These are phyloP conservation scores for Ascochyta pisi DNA, from an alignment of 2,329 filamentous ascomycete species.

Conservation along the genomic window DNA sequence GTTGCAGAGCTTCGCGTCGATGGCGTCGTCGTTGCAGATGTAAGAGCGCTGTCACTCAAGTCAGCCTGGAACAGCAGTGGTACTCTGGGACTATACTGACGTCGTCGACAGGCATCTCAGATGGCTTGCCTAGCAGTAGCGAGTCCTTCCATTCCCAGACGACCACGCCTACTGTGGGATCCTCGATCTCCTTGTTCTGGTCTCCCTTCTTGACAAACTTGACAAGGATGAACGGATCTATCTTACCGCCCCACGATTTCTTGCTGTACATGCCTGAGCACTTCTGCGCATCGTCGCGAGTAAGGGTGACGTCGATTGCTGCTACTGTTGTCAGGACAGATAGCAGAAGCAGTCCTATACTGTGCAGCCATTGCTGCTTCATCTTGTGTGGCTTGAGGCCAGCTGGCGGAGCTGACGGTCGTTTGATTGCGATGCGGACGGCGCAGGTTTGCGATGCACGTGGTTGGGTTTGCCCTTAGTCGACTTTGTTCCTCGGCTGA, in stretches of 20 bases:
- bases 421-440: background rate
- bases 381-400: conserved; percentile 35
- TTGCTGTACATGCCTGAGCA: conserved; percentile 95
- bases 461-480: background rate
- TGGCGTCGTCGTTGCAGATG: conserved; percentile 77
- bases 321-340: conserved; percentile 41
- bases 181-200: conserved; percentile 63
- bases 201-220: conserved; percentile 70
- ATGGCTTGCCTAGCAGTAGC: conserved; percentile 73
- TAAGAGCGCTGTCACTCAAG: conserved; percentile 60
- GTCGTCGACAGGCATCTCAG: conserved; percentile 38
- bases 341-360: conserved; percentile 42
- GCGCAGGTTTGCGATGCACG: background rate
- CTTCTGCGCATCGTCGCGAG: conserved; percentile 73
- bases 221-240: conserved; percentile 87
- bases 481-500: background rate
- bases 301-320: conserved; percentile 48
- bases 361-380: conserved; percentile 38
- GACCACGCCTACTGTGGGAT: conserved; percentile 81
- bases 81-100: conserved; percentile 23
- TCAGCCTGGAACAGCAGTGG: conserved; percentile 25
- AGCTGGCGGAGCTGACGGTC: conserved; percentile 36
- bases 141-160: conserved; percentile 96
- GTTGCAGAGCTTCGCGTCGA: conserved; percentile 75
- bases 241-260: conserved; percentile 83